These are phyloP conservation scores for Phoenix dactylifera DNA, from an alignment of 176 grass and related monocot genomes.

Conservation along the genomic window DNA sequence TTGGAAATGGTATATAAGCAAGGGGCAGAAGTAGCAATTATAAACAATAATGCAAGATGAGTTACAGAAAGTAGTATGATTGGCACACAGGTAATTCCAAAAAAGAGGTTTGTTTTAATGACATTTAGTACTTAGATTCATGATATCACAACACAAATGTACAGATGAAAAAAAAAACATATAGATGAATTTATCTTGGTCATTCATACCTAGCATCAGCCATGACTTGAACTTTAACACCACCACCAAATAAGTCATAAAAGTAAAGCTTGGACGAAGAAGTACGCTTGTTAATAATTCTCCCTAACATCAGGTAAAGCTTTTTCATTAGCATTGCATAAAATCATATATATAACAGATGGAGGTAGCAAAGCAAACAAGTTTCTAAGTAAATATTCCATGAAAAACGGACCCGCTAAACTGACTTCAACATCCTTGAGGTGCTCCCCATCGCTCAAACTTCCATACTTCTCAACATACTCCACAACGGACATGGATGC, in stretches of 20 bases:
- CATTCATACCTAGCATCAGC: constrained; percentile 72
- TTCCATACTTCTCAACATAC: constrained; percentile 64
- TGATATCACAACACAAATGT: no score
- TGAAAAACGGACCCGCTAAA: constrained; percentile 46
- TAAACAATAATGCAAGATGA: no score
- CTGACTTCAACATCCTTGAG: constrained; percentile 31
- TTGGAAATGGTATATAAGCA: no score
- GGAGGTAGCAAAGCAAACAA: no score
- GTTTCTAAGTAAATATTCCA: no score
- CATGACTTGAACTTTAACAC: constrained; percentile 90
- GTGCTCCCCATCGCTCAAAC: constrained; percentile 46
- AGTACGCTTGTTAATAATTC: constrained; percentile 90
- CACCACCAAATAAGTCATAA: constrained; percentile 72
- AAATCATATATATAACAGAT: no score
- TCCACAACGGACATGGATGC: constrained; percentile 35
- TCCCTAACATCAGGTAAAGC: constrained; percentile 39
- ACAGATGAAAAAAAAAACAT: background rate
- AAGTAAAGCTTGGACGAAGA: constrained; percentile 93
- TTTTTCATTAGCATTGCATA: no score
- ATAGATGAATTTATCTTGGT: background rate
- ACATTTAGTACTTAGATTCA: no score
- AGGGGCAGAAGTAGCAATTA: no score
- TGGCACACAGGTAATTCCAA: no score
- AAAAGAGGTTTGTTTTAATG: no score
- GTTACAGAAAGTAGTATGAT: no score